Percentiles rank a stretch among this genome's conserved stretches.
These are phyloP conservation scores for Arachnopeziza araneosa DNA, from an alignment of 2,329 filamentous ascomycete genomes.

Conservation along the genomic window DNA sequence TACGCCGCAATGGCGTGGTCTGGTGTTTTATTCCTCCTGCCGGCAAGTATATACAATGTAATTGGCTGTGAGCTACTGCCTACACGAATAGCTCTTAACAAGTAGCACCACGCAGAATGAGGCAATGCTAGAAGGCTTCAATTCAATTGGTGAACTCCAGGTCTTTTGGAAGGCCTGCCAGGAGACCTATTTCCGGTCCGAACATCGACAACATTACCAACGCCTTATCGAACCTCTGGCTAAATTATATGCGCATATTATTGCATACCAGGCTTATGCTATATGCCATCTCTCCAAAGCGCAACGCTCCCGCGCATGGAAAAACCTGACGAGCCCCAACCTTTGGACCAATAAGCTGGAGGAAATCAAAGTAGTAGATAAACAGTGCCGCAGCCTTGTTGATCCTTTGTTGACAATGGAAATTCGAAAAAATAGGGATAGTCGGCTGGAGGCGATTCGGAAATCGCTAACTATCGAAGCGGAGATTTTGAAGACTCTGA, in stretches of 20 bases:
- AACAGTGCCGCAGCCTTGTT: conserved; percentile 1
- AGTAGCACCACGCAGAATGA: conserved; percentile 1
- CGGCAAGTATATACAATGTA: neutral
- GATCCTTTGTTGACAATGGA: neutral
- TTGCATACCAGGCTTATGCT: conserved; percentile 3
- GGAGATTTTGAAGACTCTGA: neutral
- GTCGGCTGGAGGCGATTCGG: neutral
- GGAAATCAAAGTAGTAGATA: neutral
- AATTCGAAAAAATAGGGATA: conserved; percentile 3
- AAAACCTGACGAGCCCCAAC: neutral
- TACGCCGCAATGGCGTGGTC: conserved; percentile 4
- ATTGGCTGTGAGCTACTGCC: neutral
- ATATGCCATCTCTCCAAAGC: conserved; percentile 5
- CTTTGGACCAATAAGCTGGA: conserved; percentile 1
- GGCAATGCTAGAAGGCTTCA: conserved; percentile 4
- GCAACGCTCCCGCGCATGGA: conserved; percentile 2
- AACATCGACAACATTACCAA: conserved; percentile 3
- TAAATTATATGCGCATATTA: neutral
- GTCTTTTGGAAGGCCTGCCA: neutral
- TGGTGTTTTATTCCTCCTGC: conserved; percentile 2
- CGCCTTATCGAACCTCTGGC: conserved; percentile 1
- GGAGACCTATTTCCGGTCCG: neutral
- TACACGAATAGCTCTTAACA: conserved; percentile 2
- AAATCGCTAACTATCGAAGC: neutral
- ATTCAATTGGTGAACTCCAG: conserved; percentile 2